phyloP scores from a whole-genome alignment of 208 protist species.

The Naegleria lovaniensis region DNA sequence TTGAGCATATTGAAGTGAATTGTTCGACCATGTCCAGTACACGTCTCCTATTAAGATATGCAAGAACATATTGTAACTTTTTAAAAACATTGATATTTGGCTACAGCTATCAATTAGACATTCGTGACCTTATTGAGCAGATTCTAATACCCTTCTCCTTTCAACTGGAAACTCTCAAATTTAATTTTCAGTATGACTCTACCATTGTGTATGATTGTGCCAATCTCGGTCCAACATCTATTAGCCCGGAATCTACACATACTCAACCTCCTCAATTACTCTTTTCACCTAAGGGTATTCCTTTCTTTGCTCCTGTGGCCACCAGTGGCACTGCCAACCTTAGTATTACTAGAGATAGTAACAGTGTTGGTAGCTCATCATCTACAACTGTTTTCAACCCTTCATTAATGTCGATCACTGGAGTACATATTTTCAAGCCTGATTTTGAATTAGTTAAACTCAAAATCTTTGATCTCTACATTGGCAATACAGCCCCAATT shows the following conservation, averaged over 20 bases:
- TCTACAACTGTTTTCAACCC: not conserved
- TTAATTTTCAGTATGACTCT: not conserved
- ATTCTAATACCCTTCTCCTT: not conserved
- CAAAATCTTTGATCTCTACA: not conserved
- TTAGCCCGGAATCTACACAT: too few relatives aligned
- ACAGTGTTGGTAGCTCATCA: not conserved
- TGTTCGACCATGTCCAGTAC: not conserved
- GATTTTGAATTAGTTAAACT: not conserved
- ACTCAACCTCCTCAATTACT: not conserved
- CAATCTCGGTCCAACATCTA: not conserved
- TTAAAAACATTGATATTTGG: not conserved
- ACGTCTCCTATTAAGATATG: not conserved
- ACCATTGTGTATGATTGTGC: not conserved
- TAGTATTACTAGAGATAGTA: too few relatives aligned
- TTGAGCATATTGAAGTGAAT: not conserved
- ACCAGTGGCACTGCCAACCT: too few relatives aligned
- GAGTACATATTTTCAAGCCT: not conserved
- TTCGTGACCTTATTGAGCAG: not conserved
- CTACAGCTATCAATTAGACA: not conserved
- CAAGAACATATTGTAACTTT: not conserved
- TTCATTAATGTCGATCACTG: not conserved
- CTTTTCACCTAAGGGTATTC: not conserved
- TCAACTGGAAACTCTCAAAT: not conserved
- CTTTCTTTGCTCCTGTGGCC: not conserved
- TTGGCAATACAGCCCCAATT: not conserved